Percentiles rank a stretch among this genome's conserved stretches.
Conservation (phyloP, 495 filamentous ascomycete genomes). For the Rhizodiscina lignyota region DNA sequence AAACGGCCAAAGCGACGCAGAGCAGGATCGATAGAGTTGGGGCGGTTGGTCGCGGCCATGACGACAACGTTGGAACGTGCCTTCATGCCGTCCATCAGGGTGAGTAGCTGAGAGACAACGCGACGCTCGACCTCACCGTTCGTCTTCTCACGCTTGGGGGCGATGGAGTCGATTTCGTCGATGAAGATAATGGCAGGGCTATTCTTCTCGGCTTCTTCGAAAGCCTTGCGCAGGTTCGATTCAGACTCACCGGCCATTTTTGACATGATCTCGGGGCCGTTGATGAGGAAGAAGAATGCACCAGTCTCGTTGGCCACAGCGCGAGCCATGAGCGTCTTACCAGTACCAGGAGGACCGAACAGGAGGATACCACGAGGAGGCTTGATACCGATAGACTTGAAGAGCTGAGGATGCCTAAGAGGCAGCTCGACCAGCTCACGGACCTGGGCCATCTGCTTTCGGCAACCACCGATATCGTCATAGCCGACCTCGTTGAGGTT, state of each 20-base stretch:
- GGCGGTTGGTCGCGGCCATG: slow-evolving; percentile 95
- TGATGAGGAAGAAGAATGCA: slow-evolving; percentile 98
- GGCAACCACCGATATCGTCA: slow-evolving; percentile 97
- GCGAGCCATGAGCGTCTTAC: slow-evolving; percentile 98
- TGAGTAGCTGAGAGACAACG: slow-evolving; percentile 94
- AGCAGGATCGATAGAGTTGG: slow-evolving; percentile 94
- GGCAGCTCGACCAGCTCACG: slow-evolving; percentile 96
- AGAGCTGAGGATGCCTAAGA: slow-evolving; percentile 88
- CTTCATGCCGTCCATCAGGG: slow-evolving; percentile 99
- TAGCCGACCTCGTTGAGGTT: slow-evolving; percentile 98
- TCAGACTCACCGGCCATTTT: slow-evolving; percentile 99
- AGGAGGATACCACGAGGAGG: slow-evolving; percentile 96
- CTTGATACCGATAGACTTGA: slow-evolving; percentile 99
- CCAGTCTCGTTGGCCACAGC: slow-evolving; percentile 98
- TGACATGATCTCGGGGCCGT: slow-evolving; percentile 98
- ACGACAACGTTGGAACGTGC: slow-evolving; percentile 94
- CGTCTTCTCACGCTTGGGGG: slow-evolving; percentile 98
- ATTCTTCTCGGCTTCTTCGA: slow-evolving; percentile 99
- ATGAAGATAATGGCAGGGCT: slow-evolving; percentile 99
- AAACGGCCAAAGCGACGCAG: slow-evolving; percentile 96
- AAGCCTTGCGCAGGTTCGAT: slow-evolving; percentile 92
- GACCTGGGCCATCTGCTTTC: slow-evolving; percentile 99
- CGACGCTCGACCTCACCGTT: slow-evolving; percentile 97
- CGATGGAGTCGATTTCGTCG: slow-evolving; percentile 97
- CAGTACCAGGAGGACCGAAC: slow-evolving; percentile 93